Conservation (phyloP, 1,139 yeast species). For the Kurtzmaniella natalensis region DNA sequence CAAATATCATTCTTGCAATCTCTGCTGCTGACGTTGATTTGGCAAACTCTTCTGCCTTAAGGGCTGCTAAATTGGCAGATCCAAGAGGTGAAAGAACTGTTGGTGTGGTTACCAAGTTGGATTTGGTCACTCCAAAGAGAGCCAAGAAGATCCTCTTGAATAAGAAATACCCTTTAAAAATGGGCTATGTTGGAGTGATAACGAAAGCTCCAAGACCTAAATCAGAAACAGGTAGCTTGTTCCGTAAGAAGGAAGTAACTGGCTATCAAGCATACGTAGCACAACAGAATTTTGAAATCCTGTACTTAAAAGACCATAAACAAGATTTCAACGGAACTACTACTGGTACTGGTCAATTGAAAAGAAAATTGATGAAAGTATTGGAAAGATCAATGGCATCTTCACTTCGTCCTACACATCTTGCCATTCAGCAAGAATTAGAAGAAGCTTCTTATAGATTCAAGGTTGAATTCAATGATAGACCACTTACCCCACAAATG, state of each 20-base stretch:
- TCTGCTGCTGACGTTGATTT: constrained; percentile 98
- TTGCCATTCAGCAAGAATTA: constrained; percentile 80
- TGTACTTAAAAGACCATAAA: constrained; percentile 56
- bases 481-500: constrained; percentile 88
- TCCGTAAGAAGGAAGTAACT: constrained; percentile 32
- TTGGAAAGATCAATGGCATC: constrained; percentile 89
- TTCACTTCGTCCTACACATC: constrained; percentile 82
- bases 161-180: constrained; percentile 78
- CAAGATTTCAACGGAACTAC: constrained; percentile 60
- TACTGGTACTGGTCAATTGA: constrained; percentile 73
- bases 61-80: constrained; percentile 90
- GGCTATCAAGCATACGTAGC: constrained; percentile 50
- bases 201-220: constrained; percentile 61
- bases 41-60: constrained; percentile 90
- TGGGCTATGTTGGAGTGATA: constrained; percentile 98
- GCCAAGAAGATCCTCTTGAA: constrained; percentile 72
- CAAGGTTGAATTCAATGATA: constrained; percentile 94
- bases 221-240: constrained; percentile 21
- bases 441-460: constrained; percentile 92
- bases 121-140: constrained; percentile 71
- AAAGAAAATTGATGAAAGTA: constrained; percentile 78
- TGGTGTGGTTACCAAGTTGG: constrained; percentile 93
- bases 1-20: constrained; percentile 91
- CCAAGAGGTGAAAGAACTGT: constrained; percentile 93
- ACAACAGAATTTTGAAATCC: constrained; percentile 62